Percentiles rank a stretch among this genome's conserved stretches.
Evolutionary conservation across 202 grass and related monocot species (phyloP).

Genomic region (Setaria viridis): DNA sequence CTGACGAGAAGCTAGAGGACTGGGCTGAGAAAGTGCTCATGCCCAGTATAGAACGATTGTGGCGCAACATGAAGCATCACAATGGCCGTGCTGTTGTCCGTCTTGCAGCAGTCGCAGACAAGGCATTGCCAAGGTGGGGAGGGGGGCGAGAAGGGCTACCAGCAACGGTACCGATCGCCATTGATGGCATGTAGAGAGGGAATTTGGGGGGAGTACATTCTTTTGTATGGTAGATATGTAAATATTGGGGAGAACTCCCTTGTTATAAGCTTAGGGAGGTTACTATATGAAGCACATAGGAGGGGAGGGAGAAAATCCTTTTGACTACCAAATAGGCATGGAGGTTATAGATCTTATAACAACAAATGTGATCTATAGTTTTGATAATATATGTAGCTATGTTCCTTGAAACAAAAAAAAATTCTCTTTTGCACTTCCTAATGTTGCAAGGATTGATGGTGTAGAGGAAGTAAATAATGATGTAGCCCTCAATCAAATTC

Average conservation of each 20-base stretch:
- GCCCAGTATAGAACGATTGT: conserved; percentile 76
- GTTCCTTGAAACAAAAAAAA: conserved; percentile 56
- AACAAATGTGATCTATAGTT: conserved; percentile 67
- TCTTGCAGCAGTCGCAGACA: conserved; percentile 48
- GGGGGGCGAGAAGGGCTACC: conserved; percentile 58
- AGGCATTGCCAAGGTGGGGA: conserved; percentile 40
- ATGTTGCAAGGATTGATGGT: conserved; percentile 41
- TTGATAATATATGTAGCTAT: conserved; percentile 64
- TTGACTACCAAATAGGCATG: conserved; percentile 61
- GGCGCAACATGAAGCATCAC: conserved; percentile 55
- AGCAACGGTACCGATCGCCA: conserved; percentile 56
- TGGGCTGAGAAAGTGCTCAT: conserved; percentile 66
- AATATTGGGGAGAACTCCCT: conserved; percentile 59
- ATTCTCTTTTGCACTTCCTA: conserved; percentile 35
- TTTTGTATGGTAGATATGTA: conserved; percentile 90
- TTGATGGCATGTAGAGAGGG: conserved; percentile 72
- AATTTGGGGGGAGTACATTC: conserved; percentile 58
- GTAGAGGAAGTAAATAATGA: conserved; percentile 48
- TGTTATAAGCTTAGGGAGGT: conserved; percentile 49
- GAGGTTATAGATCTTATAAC: conserved; percentile 65
- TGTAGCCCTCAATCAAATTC: conserved; percentile 33
- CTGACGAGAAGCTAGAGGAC: conserved; percentile 70
- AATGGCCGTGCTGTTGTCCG: conserved; percentile 39
- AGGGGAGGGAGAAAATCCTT: conserved; percentile 41
- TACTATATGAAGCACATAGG: conserved; percentile 57